Conservation (phyloP, 2,329 filamentous ascomycete species). For the Apiospora hydei region DNA sequence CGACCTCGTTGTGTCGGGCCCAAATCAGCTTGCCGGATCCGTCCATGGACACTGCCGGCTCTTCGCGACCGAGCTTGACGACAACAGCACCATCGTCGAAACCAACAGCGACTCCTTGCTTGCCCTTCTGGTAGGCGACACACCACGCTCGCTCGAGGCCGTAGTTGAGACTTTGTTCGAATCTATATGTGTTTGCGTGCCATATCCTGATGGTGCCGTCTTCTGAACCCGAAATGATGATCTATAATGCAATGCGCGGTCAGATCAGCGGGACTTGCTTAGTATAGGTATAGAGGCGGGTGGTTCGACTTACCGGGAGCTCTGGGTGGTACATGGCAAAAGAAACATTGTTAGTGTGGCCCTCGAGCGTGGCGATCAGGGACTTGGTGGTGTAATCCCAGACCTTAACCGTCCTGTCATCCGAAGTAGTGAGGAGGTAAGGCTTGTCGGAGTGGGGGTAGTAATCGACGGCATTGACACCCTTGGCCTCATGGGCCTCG, state of each 20-base stretch:
- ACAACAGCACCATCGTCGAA: slow-evolving; percentile 98
- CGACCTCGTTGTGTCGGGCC: slow-evolving; percentile 93
- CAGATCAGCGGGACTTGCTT: not conserved
- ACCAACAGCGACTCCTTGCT: slow-evolving; percentile 92
- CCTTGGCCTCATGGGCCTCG: slow-evolving; percentile 96
- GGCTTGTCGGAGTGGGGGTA: slow-evolving; percentile 77
- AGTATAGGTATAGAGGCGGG: too few species aligned
- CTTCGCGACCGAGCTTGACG: slow-evolving; percentile 95
- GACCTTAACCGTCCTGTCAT: slow-evolving; percentile 95
- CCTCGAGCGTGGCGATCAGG: slow-evolving; percentile 93
- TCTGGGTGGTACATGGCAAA: slow-evolving; percentile 99
- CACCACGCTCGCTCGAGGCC: slow-evolving; percentile 97
- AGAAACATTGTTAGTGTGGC: slow-evolving; percentile 96
- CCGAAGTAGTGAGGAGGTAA: slow-evolving; percentile 94
- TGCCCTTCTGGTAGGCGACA: slow-evolving; percentile 92
- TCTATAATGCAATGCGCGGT: slow-evolving; percentile 38
- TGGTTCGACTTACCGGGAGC: slow-evolving; percentile 61
- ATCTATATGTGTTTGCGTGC: slow-evolving; percentile 96
- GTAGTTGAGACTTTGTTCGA: slow-evolving; percentile 96
- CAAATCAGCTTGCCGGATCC: slow-evolving; percentile 94
- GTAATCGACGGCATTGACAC: slow-evolving; percentile 97
- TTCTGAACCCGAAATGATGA: slow-evolving; percentile 97
- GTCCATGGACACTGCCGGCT: slow-evolving; percentile 98
- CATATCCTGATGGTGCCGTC: slow-evolving; percentile 98
- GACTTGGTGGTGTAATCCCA: slow-evolving; percentile 99